These are phyloP conservation scores for Diutina pseudorugosa DNA, from an alignment of 1,139 yeast genomes.

Conservation along the genomic window DNA sequence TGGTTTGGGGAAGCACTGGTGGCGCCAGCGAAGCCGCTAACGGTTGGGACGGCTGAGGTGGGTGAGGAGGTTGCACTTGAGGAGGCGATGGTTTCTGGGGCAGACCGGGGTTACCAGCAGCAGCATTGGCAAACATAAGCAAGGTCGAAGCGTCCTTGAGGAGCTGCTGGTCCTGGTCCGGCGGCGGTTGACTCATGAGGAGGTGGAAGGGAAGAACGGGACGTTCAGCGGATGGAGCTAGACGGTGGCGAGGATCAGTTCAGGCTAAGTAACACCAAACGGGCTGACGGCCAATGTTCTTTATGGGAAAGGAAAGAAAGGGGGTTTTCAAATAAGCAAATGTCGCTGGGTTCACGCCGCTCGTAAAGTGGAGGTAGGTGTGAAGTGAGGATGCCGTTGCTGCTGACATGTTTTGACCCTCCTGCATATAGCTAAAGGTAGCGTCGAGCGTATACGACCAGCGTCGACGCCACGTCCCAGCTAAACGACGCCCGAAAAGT, in stretches of 20 bases:
- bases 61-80: too few species aligned
- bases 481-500: background rate
- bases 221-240: too few species aligned
- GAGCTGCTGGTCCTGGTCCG: constrained; percentile 25
- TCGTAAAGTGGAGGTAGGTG: background rate
- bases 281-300: background rate
- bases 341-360: background rate
- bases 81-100: constrained; percentile 8
- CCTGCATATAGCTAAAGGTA: background rate
- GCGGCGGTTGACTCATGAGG: background rate
- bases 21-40: constrained; percentile 4
- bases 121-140: constrained; percentile 50
- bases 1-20: constrained; percentile 4
- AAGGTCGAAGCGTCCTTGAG: constrained; percentile 56
- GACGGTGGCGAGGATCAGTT: too few species aligned
- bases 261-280: background rate
- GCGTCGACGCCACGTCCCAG: background rate
- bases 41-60: constrained; percentile 4
- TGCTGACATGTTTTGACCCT: background rate
- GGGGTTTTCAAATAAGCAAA: too few species aligned
- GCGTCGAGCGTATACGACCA: background rate
- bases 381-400: background rate
- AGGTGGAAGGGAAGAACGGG: too few species aligned
- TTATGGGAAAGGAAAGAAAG: too few species aligned
- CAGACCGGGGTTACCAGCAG: constrained; percentile 25